Conservation (phyloP, 2,329 filamentous ascomycete species). For the Aureobasidium lini region DNA sequence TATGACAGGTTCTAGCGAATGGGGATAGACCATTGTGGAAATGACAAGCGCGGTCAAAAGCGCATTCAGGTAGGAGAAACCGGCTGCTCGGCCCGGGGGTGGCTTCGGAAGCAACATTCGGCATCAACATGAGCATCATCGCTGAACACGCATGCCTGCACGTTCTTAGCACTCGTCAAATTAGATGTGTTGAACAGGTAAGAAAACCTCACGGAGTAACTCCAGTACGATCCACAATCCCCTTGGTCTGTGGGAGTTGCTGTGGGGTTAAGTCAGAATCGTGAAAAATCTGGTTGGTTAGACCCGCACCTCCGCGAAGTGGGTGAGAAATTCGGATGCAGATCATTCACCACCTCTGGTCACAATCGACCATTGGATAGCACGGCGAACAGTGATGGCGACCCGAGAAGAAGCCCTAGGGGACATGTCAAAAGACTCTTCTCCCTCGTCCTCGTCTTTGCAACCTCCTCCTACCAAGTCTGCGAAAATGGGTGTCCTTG, state of each 20-base stretch:
- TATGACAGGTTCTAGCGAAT: no score
- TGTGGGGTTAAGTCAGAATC: background rate
- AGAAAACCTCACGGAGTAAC: background rate
- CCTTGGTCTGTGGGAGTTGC: background rate
- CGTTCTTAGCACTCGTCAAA: background rate
- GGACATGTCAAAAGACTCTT: background rate
- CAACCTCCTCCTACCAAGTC: background rate
- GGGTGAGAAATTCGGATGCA: background rate
- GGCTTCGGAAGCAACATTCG: background rate
- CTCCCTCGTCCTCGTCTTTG: background rate
- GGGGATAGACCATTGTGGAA: background rate
- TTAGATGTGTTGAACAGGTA: background rate
- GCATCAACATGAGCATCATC: background rate
- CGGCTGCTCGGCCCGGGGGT: background rate
- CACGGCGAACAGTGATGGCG: background rate
- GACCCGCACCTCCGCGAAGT: background rate
- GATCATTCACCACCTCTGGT: background rate
- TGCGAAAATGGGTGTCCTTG: constrained; percentile 29
- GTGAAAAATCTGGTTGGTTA: background rate
- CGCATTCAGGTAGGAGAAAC: background rate
- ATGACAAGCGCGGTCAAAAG: background rate
- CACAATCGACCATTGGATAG: background rate
- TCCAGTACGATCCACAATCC: background rate
- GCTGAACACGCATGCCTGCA: background rate
- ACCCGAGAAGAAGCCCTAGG: background rate